phyloP scores from a whole-genome alignment of 306 rosid genomes.

The Vigna hirtella region DNA sequence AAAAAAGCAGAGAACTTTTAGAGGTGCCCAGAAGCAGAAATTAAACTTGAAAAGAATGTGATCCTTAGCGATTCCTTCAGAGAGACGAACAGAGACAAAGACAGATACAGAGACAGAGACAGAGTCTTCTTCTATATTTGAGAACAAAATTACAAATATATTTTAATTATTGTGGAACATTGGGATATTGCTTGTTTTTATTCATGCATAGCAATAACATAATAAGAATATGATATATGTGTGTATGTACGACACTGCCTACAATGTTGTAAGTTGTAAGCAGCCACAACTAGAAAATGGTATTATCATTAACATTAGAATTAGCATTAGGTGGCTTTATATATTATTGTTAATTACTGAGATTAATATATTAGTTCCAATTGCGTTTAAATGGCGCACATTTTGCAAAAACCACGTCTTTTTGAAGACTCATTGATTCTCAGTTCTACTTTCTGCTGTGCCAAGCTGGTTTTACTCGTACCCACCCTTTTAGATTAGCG shows the following conservation, averaged over 20 bases:
- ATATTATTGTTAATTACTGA: neutral
- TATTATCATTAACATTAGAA: constrained; percentile 12
- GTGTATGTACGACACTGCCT: neutral
- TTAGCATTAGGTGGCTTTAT: constrained; percentile 13
- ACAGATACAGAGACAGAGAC: constrained; percentile 37
- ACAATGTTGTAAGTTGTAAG: constrained; percentile 11
- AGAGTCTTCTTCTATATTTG: constrained; percentile 33
- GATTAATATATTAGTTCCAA: neutral
- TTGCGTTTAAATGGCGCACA: constrained; percentile 46
- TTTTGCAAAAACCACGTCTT: constrained; percentile 21
- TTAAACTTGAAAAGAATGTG: constrained; percentile 37
- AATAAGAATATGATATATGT: neutral
- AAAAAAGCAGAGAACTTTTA: constrained; percentile 29
- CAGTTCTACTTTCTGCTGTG: neutral
- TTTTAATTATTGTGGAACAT: constrained; percentile 18
- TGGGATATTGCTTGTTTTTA: neutral
- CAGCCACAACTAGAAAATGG: constrained; percentile 22
- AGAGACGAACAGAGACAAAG: constrained; percentile 38
- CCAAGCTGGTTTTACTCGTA: neutral
- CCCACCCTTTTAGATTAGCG: neutral
- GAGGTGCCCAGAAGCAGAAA: constrained; percentile 17
- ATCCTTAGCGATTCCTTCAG: constrained; percentile 46
- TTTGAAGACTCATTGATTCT: constrained; percentile 11
- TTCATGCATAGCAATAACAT: neutral
- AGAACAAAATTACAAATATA: constrained; percentile 27